Percentiles rank a stretch among this genome's conserved stretches.
phyloP scores from a whole-genome alignment of 768 basidiomycete genomes.

The Grammothele lineata region DNA sequence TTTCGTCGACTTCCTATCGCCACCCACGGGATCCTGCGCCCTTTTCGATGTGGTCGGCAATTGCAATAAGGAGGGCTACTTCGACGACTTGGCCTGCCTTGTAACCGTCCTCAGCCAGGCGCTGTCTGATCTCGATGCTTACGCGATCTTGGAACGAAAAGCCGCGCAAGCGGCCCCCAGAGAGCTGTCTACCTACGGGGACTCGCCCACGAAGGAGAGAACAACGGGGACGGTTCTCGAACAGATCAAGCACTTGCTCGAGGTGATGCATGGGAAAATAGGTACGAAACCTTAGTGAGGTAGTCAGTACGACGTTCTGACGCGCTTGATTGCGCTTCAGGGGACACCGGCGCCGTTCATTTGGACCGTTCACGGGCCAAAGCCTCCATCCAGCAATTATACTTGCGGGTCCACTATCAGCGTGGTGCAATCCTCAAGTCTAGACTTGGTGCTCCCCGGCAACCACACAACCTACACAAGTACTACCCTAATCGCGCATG shows the following conservation, averaged over 20 bases:
- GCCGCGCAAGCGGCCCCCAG: slow-evolving; percentile 2
- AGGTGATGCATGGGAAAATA: slow-evolving; percentile 54
- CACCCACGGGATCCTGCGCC: slow-evolving; percentile 34
- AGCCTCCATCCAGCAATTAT: slow-evolving; percentile 58
- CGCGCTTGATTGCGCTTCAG: too few relatives aligned
- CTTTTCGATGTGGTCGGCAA: slow-evolving; percentile 49
- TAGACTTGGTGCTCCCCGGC: too few relatives aligned
- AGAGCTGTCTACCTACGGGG: too few relatives aligned
- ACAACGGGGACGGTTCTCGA: slow-evolving; percentile 35
- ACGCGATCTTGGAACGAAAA: slow-evolving; percentile 45
- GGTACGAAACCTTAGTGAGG: too few relatives aligned
- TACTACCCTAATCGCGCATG: slow-evolving; percentile 12
- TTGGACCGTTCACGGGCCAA: slow-evolving; percentile 75
- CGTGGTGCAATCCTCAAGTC: slow-evolving; percentile 33
- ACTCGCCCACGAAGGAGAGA: too few relatives aligned
- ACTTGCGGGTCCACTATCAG: slow-evolving; percentile 62
- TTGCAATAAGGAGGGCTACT: slow-evolving; percentile 49
- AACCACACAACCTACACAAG: slow-evolving; percentile 13
- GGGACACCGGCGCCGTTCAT: slow-evolving; percentile 70
- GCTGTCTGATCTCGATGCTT: slow-evolving; percentile 53
- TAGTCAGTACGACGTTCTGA: too few relatives aligned
- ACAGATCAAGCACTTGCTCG: slow-evolving; percentile 43
- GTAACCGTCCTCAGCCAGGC: slow-evolving; percentile 56
- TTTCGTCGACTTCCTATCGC: slow-evolving; percentile 47
- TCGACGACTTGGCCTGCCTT: slow-evolving; percentile 52